Evolutionary conservation across 2,329 filamentous ascomycete genomes (phyloP).

Genomic region (Aspergillus eucalypticola): DNA sequence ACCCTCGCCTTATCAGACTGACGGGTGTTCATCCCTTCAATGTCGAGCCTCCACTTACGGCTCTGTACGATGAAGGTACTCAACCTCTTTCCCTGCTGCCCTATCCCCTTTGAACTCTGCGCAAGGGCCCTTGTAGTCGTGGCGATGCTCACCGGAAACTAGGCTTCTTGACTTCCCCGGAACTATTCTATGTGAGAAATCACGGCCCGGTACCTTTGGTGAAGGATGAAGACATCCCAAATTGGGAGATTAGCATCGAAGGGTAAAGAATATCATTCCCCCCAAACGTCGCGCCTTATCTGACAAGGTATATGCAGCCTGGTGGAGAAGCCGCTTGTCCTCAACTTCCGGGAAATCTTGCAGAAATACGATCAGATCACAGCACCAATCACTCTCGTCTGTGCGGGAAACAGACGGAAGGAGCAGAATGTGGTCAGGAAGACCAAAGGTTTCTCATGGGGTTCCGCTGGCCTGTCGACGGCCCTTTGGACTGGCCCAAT

Average conservation of each 20-base stretch:
- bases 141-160: conserved; percentile 29
- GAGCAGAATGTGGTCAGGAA: conserved; percentile 91
- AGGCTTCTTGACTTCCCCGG: conserved; percentile 83
- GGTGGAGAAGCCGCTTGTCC: conserved; percentile 71
- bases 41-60: conserved; percentile 77
- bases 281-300: background rate
- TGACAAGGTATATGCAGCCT: conserved; percentile 48
- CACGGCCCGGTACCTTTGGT: conserved; percentile 81
- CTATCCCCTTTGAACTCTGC: background rate
- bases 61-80: conserved; percentile 65
- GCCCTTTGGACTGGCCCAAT: conserved; percentile 83
- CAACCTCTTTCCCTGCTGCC: background rate
- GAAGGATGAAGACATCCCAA: conserved; percentile 67
- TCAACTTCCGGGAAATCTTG: conserved; percentile 72
- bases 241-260: conserved; percentile 82
- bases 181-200: conserved; percentile 89
- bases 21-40: conserved; percentile 93
- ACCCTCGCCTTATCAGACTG: conserved; percentile 77
- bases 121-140: background rate
- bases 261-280: conserved; percentile 49
- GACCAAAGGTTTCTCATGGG: conserved; percentile 94
- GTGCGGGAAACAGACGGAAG: conserved; percentile 87
- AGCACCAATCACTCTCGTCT: conserved; percentile 84
- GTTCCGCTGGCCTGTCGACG: conserved; percentile 80
- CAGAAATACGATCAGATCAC: conserved; percentile 77